Conservation (phyloP, 2,329 filamentous ascomycete genomes). For the Microdochium bolleyi region DNA sequence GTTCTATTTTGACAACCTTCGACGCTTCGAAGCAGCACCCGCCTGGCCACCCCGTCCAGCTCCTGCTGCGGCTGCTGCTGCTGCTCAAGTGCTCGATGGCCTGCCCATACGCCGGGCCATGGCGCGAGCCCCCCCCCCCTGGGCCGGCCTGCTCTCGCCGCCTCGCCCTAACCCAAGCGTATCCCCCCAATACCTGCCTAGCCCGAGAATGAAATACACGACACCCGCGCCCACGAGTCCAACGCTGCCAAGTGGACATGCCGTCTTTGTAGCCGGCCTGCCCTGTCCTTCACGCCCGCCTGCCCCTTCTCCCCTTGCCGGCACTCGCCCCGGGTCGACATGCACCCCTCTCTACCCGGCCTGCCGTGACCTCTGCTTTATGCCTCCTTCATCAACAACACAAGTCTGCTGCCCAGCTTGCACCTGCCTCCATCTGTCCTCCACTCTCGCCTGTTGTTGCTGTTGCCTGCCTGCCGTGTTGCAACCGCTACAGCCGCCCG, state of each 20-base stretch:
- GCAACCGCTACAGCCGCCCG: too few species aligned
- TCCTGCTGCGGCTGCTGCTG: too few species aligned
- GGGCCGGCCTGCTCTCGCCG: too few species aligned
- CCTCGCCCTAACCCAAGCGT: not conserved
- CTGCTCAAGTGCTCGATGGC: too few species aligned
- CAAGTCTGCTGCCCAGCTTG: not conserved
- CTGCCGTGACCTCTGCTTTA: not conserved
- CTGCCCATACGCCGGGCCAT: too few species aligned
- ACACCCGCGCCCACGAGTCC: not conserved
- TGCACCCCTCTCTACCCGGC: not conserved
- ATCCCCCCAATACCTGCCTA: not conserved
- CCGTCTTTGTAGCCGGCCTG: not conserved
- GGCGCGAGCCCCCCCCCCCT: too few species aligned
- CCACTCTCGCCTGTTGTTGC: not conserved
- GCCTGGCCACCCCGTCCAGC: too few species aligned
- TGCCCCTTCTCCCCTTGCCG: not conserved
- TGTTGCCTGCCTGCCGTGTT: not conserved
- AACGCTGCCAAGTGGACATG: not conserved
- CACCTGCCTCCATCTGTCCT: not conserved
- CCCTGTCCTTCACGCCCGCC: too few species aligned
- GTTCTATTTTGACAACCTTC: conserved; percentile 4
- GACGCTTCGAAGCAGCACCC: not conserved
- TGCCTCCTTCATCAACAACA: not conserved
- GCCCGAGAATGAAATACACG: not conserved
- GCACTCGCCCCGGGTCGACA: not conserved